Base-by-base conservation (phyloP, 2,329 filamentous ascomycete species). In the Sporothrix inflata region DNA sequence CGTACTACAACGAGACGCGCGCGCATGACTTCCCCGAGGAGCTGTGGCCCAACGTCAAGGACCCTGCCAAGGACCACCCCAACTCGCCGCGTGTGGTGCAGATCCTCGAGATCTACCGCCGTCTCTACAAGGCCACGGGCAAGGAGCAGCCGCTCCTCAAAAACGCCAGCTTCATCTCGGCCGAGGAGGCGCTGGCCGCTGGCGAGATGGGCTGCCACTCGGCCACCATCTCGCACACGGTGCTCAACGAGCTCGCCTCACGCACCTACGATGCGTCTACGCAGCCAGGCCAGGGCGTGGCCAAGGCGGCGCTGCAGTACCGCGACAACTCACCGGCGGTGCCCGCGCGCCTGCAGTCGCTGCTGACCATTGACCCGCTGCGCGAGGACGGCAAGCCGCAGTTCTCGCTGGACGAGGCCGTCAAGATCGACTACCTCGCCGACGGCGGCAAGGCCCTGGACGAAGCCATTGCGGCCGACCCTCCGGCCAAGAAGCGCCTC, bases 81-180 rank as follows among this genome's bases (percentile, higher is more conserved):
- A 86, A 84, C 79, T 83, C 83, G 11, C 79, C 84, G 0, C 80
- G 84, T 16, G 77, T 85, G n/a, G 72, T 85, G 30, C 84, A 85
- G 74, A 86, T 86, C 65, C 77, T 85, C 19, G 82, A 85, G 73
- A 83, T 80, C 0, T 86, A 85, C 77, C 81, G 80, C 72, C 79
- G 79, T 3, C 79, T 86, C 19, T 84, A 83, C 73, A 81, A 80
- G 67, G 81, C 84, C 73, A 86, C 84, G 0, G 84, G 84, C 19
- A 81, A 82, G 73, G 80, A 83, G 68, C 84, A 86, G 76, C 84
- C 85, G 1, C 78, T 84, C 9, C 74, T 86, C 12, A 86, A 85
- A 76, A 83, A 83, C 53, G 84, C 84, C 4, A 84, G 83, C 75
- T 83, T 84, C 74, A 78, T 85, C 75, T 80, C 81, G 0, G 74